These are phyloP conservation scores for Scenedesmus sp. DNA, from an alignment of 163 green algal genomes.

Conservation along the genomic window DNA sequence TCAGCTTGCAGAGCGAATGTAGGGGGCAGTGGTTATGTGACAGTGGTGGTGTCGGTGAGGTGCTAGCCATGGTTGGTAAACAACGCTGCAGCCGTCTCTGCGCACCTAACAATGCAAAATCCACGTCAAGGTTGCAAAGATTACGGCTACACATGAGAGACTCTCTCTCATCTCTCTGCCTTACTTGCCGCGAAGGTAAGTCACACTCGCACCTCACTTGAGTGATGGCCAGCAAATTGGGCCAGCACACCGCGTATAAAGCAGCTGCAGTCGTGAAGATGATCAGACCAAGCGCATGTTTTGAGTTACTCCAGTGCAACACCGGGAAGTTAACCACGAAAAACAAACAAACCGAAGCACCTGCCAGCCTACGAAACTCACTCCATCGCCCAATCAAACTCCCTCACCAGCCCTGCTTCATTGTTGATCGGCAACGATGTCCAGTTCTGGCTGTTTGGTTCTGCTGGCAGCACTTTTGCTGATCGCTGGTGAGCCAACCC, in stretches of 20 bases:
- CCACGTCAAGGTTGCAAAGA: too few relatives aligned
- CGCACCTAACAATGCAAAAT: too few relatives aligned
- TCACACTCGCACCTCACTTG: not conserved
- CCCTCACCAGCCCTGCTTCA: too few relatives aligned
- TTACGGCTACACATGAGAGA: too few relatives aligned
- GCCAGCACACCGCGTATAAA: not conserved
- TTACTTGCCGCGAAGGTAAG: not conserved
- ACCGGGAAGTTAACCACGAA: not conserved
- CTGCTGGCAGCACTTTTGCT: not conserved
- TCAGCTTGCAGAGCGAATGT: too few relatives aligned
- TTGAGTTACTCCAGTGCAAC: not conserved
- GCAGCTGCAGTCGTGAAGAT: not conserved
- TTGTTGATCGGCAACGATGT: not conserved
- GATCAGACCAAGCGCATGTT: not conserved
- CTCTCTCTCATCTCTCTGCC: too few relatives aligned
- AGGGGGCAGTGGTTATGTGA: too few relatives aligned
- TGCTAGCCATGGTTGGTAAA: too few relatives aligned
- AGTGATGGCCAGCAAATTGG: conserved; percentile 1
- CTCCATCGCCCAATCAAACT: too few relatives aligned
- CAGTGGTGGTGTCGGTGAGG: not conserved
- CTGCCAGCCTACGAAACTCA: not conserved
- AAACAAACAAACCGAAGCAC: not conserved
- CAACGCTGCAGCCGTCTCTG: too few relatives aligned
- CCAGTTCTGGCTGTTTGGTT: not conserved
- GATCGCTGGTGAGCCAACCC: not conserved